Percentiles rank a stretch among this genome's conserved stretches.
These are phyloP conservation scores for Lentinula novae-zelandiae DNA, from an alignment of 1,284 basidiomycete species.

Conservation along the genomic window DNA sequence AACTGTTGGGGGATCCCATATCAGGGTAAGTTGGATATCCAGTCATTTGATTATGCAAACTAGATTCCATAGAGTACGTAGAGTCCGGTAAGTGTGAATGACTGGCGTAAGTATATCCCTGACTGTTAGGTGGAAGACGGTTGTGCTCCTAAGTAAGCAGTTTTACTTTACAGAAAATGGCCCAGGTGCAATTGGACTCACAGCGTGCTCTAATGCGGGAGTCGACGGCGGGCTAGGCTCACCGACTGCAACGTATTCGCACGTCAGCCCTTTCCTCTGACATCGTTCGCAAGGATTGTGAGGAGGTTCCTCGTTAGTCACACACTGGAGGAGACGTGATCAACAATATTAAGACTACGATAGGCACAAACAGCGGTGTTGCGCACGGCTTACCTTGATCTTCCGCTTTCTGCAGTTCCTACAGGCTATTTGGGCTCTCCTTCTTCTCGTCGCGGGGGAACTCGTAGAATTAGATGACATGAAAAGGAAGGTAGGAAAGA, in stretches of 20 bases:
- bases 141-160: background rate
- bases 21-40: background rate
- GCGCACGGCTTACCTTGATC: conserved; percentile 36
- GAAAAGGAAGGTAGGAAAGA: background rate
- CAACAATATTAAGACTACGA: background rate
- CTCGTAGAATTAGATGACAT: conserved; percentile 7
- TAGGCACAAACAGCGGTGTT: conserved; percentile 7
- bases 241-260: conserved; percentile 23
- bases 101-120: background rate
- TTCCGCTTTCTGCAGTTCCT: conserved; percentile 52
- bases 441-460: conserved; percentile 23
- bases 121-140: background rate
- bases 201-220: conserved; percentile 5
- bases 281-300: conserved; percentile 22
- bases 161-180: background rate
- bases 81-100: background rate
- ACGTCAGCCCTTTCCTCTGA: conserved; percentile 19
- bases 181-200: background rate
- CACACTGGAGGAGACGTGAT: conserved; percentile 24
- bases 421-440: conserved; percentile 49
- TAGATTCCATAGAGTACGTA: conserved; percentile 2
- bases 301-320: conserved; percentile 14
- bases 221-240: conserved; percentile 14
- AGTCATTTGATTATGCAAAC: background rate
- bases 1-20: background rate